phyloP scores from a whole-genome alignment of 768 basidiomycete species.

The Calocybe indica region DNA sequence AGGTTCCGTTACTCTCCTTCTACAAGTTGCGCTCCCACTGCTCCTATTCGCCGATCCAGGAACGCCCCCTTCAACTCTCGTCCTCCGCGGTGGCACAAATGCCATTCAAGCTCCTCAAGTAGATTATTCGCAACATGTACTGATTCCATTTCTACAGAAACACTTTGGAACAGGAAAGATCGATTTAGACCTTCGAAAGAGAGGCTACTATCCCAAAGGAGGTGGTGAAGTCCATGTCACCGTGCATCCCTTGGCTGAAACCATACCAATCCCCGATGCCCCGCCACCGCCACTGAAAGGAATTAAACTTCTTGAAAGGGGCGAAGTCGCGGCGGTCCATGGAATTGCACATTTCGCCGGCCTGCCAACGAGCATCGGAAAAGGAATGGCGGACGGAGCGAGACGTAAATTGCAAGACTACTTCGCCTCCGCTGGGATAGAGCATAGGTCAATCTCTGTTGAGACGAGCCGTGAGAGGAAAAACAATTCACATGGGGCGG shows the following conservation, averaged over 20 bases:
- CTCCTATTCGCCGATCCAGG: constrained; percentile 45
- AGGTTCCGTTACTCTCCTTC: constrained; percentile 63
- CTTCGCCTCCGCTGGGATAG: constrained; percentile 8
- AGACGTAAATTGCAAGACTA: constrained; percentile 29
- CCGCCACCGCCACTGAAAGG: constrained; percentile 19
- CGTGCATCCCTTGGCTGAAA: constrained; percentile 34
- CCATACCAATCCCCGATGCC: constrained; percentile 14
- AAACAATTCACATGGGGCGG: constrained; percentile 46
- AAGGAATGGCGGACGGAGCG: constrained; percentile 54
- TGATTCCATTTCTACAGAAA: constrained; percentile 60
- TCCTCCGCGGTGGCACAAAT: constrained; percentile 68
- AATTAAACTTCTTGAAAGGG: constrained; percentile 51
- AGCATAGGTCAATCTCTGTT: constrained; percentile 33
- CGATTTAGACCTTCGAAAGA: constrained; percentile 40
- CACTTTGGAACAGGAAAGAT: constrained; percentile 46
- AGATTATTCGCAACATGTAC: constrained; percentile 60
- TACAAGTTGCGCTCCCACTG: constrained; percentile 68
- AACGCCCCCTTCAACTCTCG: constrained; percentile 36
- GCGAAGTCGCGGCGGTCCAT: constrained; percentile 39
- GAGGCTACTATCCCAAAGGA: constrained; percentile 73
- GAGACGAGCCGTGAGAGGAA: constrained; percentile 34
- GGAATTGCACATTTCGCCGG: constrained; percentile 66
- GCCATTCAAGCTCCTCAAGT: constrained; percentile 67
- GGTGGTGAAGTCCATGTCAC: constrained; percentile 54
- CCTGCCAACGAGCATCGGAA: constrained; percentile 50